A percentile compares a stretch with the other conserved stretches of the same genome.
Conservation (phyloP, 2,329 filamentous ascomycete genomes). For the Xylariaceae sp. region DNA sequence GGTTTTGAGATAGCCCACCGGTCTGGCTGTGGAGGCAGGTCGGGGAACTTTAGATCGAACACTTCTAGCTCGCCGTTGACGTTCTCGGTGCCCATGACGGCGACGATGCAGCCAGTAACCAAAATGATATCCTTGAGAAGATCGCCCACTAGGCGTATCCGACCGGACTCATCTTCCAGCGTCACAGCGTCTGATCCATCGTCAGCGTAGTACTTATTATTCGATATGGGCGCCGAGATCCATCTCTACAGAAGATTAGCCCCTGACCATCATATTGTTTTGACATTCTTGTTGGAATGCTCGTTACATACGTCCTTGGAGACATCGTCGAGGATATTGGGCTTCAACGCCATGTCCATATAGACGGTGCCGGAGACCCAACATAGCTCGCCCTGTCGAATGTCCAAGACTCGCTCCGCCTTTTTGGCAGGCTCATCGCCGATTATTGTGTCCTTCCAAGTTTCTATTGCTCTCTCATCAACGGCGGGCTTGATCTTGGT, state of each 20-base stretch:
- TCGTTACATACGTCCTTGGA: slow-evolving; percentile 76
- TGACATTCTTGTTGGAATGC: background rate
- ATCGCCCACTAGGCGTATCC: slow-evolving; percentile 78
- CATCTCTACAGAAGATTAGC: slow-evolving; percentile 67
- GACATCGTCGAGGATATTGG: slow-evolving; percentile 93
- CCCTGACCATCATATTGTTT: background rate
- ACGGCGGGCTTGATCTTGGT: slow-evolving; percentile 86
- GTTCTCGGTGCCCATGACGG: slow-evolving; percentile 95
- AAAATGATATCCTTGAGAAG: slow-evolving; percentile 72
- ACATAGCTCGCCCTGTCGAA: slow-evolving; percentile 92
- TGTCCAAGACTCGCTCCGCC: slow-evolving; percentile 91
- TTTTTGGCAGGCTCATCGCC: slow-evolving; percentile 75
- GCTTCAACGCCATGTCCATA: slow-evolving; percentile 96
- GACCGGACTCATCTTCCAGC: slow-evolving; percentile 94
- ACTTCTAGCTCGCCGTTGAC: slow-evolving; percentile 91
- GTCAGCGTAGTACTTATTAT: slow-evolving; percentile 76
- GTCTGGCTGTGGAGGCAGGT: slow-evolving; percentile 80
- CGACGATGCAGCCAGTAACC: slow-evolving; percentile 92
- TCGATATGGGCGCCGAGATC: slow-evolving; percentile 80
- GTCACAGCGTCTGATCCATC: slow-evolving; percentile 72
- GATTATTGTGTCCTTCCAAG: slow-evolving; percentile 81
- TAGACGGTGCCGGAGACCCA: slow-evolving; percentile 96
- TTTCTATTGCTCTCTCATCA: slow-evolving; percentile 73
- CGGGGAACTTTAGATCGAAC: slow-evolving; percentile 86
- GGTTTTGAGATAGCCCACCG: slow-evolving; percentile 75